phyloP scores from a whole-genome alignment of 2,329 filamentous ascomycete species.

The Aschersonia sp. region DNA sequence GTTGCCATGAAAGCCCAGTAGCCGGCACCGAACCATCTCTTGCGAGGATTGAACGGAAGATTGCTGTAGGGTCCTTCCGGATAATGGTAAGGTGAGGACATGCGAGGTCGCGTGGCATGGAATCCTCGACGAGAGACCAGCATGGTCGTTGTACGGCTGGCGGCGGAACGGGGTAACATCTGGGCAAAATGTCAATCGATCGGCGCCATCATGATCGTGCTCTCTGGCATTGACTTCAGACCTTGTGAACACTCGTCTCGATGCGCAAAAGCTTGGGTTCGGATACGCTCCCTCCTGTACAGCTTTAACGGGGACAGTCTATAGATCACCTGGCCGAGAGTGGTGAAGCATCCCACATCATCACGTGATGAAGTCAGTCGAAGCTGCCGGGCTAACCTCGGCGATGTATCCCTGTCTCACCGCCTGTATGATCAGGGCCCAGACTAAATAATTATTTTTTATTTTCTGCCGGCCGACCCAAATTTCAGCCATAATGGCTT shows the following conservation, averaged over 20 bases:
- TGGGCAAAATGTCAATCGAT: slow-evolving; percentile 28
- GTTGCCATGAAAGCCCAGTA: slow-evolving; percentile 61
- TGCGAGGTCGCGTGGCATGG: slow-evolving; percentile 74
- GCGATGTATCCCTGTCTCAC: slow-evolving; percentile 10
- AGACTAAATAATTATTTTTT: slow-evolving; percentile 6
- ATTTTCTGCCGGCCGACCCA: slow-evolving; percentile 11
- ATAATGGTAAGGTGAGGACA: slow-evolving; percentile 94
- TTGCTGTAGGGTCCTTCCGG: slow-evolving; percentile 90
- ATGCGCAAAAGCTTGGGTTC: not conserved
- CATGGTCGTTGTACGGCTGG: slow-evolving; percentile 45
- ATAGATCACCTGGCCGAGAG: no score
- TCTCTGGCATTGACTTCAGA: not conserved
- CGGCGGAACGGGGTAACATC: slow-evolving; percentile 70
- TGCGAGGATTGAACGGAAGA: slow-evolving; percentile 93
- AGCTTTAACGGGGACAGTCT: no score
- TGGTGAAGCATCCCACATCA: not conserved
- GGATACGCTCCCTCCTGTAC: no score
- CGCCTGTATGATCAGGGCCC: not conserved
- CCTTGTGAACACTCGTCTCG: slow-evolving; percentile 5
- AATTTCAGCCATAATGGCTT: no score
- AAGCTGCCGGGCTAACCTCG: not conserved
- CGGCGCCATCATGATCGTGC: slow-evolving; percentile 10
- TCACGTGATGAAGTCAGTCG: not conserved
- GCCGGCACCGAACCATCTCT: slow-evolving; percentile 66
- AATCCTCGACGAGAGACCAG: slow-evolving; percentile 82